Evolutionary conservation across 192 early-diverging fungal genomes (phyloP).

Genomic region (Coemansia sp.): DNA sequence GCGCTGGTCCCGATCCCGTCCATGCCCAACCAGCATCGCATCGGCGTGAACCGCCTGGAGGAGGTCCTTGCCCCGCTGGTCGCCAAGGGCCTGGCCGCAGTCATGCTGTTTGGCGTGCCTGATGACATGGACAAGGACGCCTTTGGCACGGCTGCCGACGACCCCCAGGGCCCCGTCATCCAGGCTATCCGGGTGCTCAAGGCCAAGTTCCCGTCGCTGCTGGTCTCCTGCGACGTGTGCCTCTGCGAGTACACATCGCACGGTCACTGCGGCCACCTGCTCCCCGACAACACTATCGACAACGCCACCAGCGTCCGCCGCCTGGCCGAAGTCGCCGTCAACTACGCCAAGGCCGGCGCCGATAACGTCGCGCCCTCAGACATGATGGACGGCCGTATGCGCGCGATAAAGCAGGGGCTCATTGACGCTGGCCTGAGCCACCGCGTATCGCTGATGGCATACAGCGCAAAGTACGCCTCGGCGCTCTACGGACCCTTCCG

Average conservation of each 20-base stretch:
- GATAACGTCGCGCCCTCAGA: conserved; percentile 91
- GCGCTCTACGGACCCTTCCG: conserved; percentile 97
- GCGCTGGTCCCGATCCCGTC: conserved; percentile 70
- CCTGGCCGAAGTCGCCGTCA: conserved; percentile 75
- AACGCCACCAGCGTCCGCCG: conserved; percentile 72
- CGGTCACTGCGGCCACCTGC: conserved; percentile 88
- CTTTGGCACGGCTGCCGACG: conserved; percentile 74
- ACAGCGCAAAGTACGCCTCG: conserved; percentile 94
- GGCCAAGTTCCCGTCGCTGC: conserved; percentile 66
- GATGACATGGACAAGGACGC: conserved; percentile 64
- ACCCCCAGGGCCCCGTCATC: conserved; percentile 78
- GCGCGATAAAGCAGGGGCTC: conserved; percentile 84
- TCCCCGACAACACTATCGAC: conserved; percentile 75
- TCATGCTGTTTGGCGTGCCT: conserved; percentile 94
- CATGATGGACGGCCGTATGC: conserved; percentile 97
- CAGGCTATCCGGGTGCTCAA: conserved; percentile 74
- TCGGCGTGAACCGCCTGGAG: conserved; percentile 75
- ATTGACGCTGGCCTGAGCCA: conserved; percentile 65
- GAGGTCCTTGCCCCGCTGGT: conserved; percentile 75
- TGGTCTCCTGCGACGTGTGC: conserved; percentile 92
- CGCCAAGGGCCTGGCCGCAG: conserved; percentile 75
- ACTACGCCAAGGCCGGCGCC: conserved; percentile 87
- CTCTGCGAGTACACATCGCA: conserved; percentile 94
- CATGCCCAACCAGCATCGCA: conserved; percentile 82
- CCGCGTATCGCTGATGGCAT: conserved; percentile 88